phyloP scores from a whole-genome alignment of 1,284 basidiomycete species.

The Sanghuangporus sanghuang region DNA sequence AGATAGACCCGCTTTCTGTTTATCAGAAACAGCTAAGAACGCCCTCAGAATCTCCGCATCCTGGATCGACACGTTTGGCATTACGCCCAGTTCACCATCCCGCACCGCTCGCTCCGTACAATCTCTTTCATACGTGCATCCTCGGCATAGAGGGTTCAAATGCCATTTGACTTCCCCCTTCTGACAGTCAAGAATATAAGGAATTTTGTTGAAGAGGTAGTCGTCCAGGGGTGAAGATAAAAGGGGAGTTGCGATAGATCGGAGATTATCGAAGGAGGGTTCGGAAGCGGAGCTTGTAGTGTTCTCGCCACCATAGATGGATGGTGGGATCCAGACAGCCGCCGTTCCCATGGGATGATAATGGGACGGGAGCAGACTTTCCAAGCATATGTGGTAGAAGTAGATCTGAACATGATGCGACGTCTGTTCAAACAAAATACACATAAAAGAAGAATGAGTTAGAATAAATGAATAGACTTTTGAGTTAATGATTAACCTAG shows the following conservation, averaged over 20 bases:
- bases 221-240: constrained; percentile 27
- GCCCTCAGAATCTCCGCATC: constrained; percentile 34
- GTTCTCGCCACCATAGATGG: constrained; percentile 27
- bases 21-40: constrained; percentile 30
- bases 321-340: constrained; percentile 41
- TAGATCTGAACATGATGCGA: constrained; percentile 48
- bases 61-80: constrained; percentile 40
- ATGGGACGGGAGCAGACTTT: constrained; percentile 32
- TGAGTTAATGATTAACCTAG: background rate
- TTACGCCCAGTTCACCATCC: constrained; percentile 35
- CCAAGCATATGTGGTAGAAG: constrained; percentile 42
- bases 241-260: constrained; percentile 26
- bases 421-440: constrained; percentile 29
- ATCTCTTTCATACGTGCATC: constrained; percentile 35
- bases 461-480: constrained; percentile 11
- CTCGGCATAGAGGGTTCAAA: constrained; percentile 40
- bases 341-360: constrained; percentile 32
- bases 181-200: constrained; percentile 31
- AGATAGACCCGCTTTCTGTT: background rate
- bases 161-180: constrained; percentile 38
- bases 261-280: constrained; percentile 35
- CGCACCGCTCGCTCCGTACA: constrained; percentile 32
- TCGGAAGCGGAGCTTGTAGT: constrained; percentile 4
- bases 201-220: constrained; percentile 37
- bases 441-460: background rate